Conservation (phyloP, 139 green algal species). For the Coelastrella sp. region DNA sequence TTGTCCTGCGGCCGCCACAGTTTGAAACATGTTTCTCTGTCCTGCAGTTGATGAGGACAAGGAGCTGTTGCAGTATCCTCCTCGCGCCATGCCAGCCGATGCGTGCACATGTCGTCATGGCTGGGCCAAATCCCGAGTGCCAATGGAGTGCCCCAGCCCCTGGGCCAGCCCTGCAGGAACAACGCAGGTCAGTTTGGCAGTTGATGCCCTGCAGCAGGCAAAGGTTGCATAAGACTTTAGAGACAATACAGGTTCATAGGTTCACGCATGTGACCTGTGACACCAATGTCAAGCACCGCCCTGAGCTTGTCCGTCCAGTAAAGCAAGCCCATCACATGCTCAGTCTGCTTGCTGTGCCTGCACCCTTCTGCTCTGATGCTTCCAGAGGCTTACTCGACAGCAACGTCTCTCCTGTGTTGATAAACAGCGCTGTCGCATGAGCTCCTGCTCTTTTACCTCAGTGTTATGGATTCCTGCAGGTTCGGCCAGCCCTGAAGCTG, state of each 20-base stretch:
- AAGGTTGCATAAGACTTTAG: not conserved
- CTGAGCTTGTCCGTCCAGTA: no score
- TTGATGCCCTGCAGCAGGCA: not conserved
- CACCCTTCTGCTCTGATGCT: no score
- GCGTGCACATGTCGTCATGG: constrained; percentile 33
- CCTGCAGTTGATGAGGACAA: constrained; percentile 19
- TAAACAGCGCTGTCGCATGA: no score
- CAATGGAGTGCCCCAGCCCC: constrained; percentile 42
- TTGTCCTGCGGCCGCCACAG: no score
- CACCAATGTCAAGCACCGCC: no score
- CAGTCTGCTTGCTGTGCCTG: no score
- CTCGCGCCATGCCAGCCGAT: constrained; percentile 19
- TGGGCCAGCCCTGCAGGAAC: constrained; percentile 33
- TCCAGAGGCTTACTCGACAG: no score
- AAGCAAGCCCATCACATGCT: no score
- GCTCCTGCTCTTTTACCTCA: no score
- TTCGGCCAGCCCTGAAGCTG: constrained; percentile 24
- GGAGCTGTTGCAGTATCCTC: constrained; percentile 47
- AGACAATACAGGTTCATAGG: no score
- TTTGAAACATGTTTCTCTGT: no score
- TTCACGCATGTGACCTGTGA: no score
- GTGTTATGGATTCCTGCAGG: not conserved
- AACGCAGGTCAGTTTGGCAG: constrained; percentile 2
- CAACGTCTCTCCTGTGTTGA: not conserved
- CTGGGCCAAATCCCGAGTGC: constrained; percentile 3